These are phyloP conservation scores for Emergomyces orientalis DNA, from an alignment of 2,329 filamentous ascomycete genomes.

Conservation along the genomic window DNA sequence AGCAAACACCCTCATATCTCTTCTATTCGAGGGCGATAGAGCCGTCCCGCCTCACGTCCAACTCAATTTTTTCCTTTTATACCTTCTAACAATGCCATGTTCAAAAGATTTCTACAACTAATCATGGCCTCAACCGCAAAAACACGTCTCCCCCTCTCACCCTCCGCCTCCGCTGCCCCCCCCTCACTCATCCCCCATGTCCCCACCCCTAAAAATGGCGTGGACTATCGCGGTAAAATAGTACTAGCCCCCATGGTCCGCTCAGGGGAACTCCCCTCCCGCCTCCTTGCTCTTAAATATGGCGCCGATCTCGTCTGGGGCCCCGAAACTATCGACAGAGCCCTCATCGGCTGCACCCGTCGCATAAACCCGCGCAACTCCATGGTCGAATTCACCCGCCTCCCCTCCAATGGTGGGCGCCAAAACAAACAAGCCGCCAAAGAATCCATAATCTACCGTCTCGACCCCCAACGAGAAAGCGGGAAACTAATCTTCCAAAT, in stretches of 20 bases:
- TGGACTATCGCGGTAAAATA: slow-evolving; percentile 87
- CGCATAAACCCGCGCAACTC: slow-evolving; percentile 64
- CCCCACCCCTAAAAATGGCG: slow-evolving; percentile 75
- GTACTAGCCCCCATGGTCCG: slow-evolving; percentile 97
- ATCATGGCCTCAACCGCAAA: slow-evolving; percentile 44
- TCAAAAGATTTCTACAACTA: slow-evolving; percentile 35
- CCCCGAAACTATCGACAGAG: slow-evolving; percentile 86
- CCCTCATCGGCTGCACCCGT: slow-evolving; percentile 78
- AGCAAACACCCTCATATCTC: neutral
- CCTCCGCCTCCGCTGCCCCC: neutral
- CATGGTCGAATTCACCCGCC: slow-evolving; percentile 76
- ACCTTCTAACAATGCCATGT: slow-evolving; percentile 30
- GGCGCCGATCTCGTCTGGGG: slow-evolving; percentile 97
- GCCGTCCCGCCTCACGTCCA: neutral
- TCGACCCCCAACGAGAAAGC: slow-evolving; percentile 69
- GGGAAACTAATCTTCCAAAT: slow-evolving; percentile 80
- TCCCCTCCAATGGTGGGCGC: slow-evolving; percentile 57
- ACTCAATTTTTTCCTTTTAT: neutral
- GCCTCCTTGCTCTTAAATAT: slow-evolving; percentile 82
- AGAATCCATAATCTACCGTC: slow-evolving; percentile 69
- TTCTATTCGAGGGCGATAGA: neutral
- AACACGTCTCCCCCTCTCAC: neutral
- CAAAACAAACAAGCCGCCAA: slow-evolving; percentile 23
- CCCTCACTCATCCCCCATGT: slow-evolving; percentile 45
- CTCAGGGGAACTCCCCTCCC: slow-evolving; percentile 87